Conservation (phyloP, 2,329 filamentous ascomycete species). For the Truncatella angustata region DNA sequence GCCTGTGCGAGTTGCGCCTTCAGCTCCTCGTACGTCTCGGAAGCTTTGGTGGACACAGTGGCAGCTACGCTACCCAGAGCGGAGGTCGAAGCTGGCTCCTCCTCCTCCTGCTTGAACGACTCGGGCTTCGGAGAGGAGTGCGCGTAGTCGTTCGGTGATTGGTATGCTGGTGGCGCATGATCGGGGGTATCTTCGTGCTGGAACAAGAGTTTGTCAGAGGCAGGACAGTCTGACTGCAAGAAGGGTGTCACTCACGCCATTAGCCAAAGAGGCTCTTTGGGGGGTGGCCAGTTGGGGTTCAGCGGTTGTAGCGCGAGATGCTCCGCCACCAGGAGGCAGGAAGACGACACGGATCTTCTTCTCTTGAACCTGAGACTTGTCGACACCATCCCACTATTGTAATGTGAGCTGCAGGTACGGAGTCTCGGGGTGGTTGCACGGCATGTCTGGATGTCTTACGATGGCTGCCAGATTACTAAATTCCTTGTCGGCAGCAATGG, state of each 20-base stretch:
- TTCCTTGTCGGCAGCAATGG: constrained; percentile 80
- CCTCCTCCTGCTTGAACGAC: constrained; percentile 24
- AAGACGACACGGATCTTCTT: constrained; percentile 94
- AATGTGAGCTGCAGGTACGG: too few species aligned
- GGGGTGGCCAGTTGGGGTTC: constrained; percentile 34
- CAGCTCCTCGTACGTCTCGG: constrained; percentile 55
- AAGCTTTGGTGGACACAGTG: constrained; percentile 43
- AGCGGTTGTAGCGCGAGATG: constrained; percentile 23
- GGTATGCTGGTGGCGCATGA: constrained; percentile 41
- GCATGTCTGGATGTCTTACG: constrained; percentile 48
- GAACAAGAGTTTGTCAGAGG: constrained; percentile 5
- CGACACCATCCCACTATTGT: constrained; percentile 71
- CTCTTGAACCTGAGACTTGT: constrained; percentile 80
- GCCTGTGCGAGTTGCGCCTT: constrained; percentile 73
- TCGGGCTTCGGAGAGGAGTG: constrained; percentile 27
- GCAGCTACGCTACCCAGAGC: constrained; percentile 37
- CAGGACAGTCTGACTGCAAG: constrained; percentile 9
- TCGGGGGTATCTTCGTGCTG: constrained; percentile 43
- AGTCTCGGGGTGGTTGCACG: too few species aligned
- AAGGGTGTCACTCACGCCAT: constrained; percentile 36
- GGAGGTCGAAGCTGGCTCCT: constrained; percentile 21
- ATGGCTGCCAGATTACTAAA: constrained; percentile 77
- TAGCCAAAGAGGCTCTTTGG: constrained; percentile 36
- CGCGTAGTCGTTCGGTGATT: constrained; percentile 39
- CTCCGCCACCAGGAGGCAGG: constrained; percentile 59